A percentile compares a stretch with the other conserved stretches of the same genome.
Conservation (phyloP, 495 filamentous ascomycete genomes). For the Penicillium bovifimosum region DNA sequence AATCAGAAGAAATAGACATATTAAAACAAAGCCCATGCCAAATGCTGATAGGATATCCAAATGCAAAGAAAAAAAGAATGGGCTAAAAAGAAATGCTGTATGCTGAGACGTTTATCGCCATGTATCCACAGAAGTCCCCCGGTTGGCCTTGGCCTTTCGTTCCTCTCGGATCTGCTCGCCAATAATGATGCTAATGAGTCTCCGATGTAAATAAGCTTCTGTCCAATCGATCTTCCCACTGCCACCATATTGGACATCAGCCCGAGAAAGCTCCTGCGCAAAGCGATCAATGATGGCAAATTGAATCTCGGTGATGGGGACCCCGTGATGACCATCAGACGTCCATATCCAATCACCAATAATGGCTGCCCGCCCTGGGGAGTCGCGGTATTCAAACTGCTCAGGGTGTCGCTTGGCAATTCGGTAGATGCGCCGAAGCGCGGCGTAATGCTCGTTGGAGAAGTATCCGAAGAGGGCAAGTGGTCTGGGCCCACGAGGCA, state of each 20-base stretch:
- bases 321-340: constrained; percentile 38
- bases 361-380: constrained; percentile 34
- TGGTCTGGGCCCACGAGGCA: constrained; percentile 17
- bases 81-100: not conserved
- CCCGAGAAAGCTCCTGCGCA: constrained; percentile 35
- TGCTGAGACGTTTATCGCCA: constrained; percentile 21
- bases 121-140: constrained; percentile 27
- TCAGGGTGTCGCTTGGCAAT: constrained; percentile 37
- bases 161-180: constrained; percentile 43
- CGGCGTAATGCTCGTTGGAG: constrained; percentile 40
- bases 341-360: constrained; percentile 46
- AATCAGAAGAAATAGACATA: constrained; percentile 21
- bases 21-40: constrained; percentile 12
- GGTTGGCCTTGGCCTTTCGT: constrained; percentile 23
- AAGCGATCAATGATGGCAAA: constrained; percentile 45
- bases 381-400: constrained; percentile 36
- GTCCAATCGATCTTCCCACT: constrained; percentile 41
- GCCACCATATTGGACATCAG: constrained; percentile 36
- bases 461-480: constrained; percentile 40
- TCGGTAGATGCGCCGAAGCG: constrained; percentile 39
- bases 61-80: constrained; percentile 5
- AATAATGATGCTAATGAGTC: constrained; percentile 45
- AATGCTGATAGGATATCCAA: constrained; percentile 8
- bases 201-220: constrained; percentile 41
- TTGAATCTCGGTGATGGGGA: constrained; percentile 42